These are phyloP conservation scores for Candida chauliodis DNA, from an alignment of 805 yeast species.

Conservation along the genomic window DNA sequence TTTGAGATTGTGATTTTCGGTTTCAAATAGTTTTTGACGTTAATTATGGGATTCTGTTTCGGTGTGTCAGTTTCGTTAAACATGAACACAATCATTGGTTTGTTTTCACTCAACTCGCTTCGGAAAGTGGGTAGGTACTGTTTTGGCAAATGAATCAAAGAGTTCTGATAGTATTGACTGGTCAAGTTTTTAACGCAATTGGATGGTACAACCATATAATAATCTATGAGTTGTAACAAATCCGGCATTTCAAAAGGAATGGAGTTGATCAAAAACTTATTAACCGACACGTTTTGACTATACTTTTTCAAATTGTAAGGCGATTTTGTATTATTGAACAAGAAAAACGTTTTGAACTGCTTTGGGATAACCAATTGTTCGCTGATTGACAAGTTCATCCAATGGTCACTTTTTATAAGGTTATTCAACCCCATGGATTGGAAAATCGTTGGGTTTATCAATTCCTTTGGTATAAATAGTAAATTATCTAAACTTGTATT, in stretches of 20 bases:
- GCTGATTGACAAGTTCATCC: slow-evolving; percentile 7
- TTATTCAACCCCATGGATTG: slow-evolving; percentile 4
- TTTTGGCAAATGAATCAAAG: slow-evolving; percentile 11
- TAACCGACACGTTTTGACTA: slow-evolving; percentile 10
- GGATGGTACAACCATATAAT: slow-evolving; percentile 35
- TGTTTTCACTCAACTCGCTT: slow-evolving; percentile 16
- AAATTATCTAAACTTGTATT: slow-evolving; percentile 3
- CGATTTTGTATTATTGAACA: slow-evolving; percentile 31
- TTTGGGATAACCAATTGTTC: slow-evolving; percentile 24
- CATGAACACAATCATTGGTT: slow-evolving; percentile 38
- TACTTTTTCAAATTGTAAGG: slow-evolving; percentile 9
- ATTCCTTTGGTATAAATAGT: slow-evolving; percentile 8
- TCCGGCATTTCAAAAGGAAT: slow-evolving; percentile 40
- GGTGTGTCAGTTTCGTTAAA: slow-evolving; percentile 10
- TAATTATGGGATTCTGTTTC: slow-evolving; percentile 15
- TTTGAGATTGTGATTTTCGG: slow-evolving; percentile 18
- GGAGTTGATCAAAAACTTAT: slow-evolving; percentile 22
- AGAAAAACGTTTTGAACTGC: slow-evolving; percentile 30
- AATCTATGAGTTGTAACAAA: slow-evolving; percentile 32
- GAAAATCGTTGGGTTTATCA: slow-evolving; percentile 8
- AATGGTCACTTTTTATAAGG: slow-evolving; percentile 6
- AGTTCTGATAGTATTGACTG: slow-evolving; percentile 11
- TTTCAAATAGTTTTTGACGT: slow-evolving; percentile 18
- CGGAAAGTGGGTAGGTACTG: slow-evolving; percentile 24
- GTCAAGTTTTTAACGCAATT: slow-evolving; percentile 9